Base-by-base conservation (phyloP, 768 basidiomycete species). In the Phylloporus sp. region DNA sequence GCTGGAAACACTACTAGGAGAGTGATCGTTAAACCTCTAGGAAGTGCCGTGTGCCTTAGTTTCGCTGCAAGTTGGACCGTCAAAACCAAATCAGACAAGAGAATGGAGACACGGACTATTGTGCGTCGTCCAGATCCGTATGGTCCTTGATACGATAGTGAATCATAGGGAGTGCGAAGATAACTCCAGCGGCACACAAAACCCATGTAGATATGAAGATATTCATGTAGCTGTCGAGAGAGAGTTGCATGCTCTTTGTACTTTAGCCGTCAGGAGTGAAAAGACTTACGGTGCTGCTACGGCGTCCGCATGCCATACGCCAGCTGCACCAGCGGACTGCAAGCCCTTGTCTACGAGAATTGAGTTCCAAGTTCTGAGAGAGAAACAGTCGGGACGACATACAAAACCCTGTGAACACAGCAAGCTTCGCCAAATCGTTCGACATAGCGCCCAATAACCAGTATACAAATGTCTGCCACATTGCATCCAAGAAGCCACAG, bases 381-480 rank as follows among this genome's bases (percentile, higher is more conserved):
- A 18, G 11, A 9, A 14, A 22, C 26, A 27, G 14, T n/a, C 23
- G 34, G 31, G 20, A 27, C 51, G 9, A 75, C 84, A 56, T 60
- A 90, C 87, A 90, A 58, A 91, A 86, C 33, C 89, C 90, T 14
- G 82, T 71, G 57, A 91, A 84, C 60, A 88, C 77, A 0, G 88
- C 88, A 18, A 91, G 78, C 61, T 87, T 88, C 2, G 75, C 78
- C 8, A 85, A 80, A 62, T 90, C 81, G 54, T 90, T 90, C 18
- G 85, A 86, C 82, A 92, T 86, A 11, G 85, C 83, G 32, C 88
- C 88, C 78, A 88, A 83, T 55, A 86, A 70, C 85, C 86, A 88
- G 62, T 89, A 88, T 6, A 82, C 80, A 0, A 80, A 80, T 2
- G 85, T 89, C 62, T 91, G 90, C 86, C 88, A 91, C 79, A 87